Evolutionary conservation across 164 flowering plant genomes (phyloP).

Genomic region (Cinnamomum chago): DNA sequence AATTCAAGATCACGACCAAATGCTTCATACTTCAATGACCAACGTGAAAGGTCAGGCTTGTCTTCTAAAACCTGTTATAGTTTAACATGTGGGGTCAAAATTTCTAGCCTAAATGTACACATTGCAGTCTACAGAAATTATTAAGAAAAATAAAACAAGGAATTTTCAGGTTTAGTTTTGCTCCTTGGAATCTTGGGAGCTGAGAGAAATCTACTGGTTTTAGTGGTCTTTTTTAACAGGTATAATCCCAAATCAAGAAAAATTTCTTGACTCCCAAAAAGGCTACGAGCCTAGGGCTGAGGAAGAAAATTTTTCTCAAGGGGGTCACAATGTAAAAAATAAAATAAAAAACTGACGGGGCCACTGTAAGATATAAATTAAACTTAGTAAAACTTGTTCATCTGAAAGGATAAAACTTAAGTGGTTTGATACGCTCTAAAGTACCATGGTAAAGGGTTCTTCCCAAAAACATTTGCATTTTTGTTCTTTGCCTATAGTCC

Average conservation of each 20-base stretch:
- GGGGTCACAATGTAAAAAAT: too few species aligned
- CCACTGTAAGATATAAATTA: too few species aligned
- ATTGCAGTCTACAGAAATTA: neutral
- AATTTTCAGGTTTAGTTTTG: neutral
- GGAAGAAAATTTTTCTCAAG: too few species aligned
- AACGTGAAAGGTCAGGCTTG: slow-evolving; percentile 77
- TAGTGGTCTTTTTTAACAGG: neutral
- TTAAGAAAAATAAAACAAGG: neutral
- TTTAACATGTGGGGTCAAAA: neutral
- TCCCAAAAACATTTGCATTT: too few species aligned
- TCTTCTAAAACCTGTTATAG: slow-evolving; percentile 53
- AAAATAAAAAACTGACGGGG: too few species aligned
- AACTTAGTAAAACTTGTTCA: too few species aligned
- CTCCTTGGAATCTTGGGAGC: neutral
- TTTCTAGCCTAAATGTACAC: neutral
- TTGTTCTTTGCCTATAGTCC: too few species aligned
- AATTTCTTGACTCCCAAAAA: neutral
- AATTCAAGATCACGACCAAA: slow-evolving; percentile 79
- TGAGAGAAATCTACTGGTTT: neutral
- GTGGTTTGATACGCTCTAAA: too few species aligned
- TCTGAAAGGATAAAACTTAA: too few species aligned
- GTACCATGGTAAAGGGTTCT: too few species aligned
- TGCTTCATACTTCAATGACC: slow-evolving; percentile 83
- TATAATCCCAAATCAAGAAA: neutral
- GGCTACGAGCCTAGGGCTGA: neutral